Base-by-base conservation (phyloP, 1,139 yeast species). In the Pichia sp. region DNA sequence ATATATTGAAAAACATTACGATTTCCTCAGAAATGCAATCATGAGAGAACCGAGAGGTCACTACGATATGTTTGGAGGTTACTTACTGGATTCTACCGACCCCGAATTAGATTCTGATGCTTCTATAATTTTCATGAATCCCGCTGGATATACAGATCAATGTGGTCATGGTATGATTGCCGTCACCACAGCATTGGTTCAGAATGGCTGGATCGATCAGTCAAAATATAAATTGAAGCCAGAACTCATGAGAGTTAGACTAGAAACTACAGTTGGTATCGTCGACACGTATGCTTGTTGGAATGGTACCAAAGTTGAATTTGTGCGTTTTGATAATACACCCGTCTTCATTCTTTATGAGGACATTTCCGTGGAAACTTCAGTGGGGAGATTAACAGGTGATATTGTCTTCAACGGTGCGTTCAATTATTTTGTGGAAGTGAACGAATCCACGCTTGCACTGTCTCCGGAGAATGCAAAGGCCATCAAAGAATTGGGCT, bases 21-120 rank as follows among this genome's bases (percentile, higher is more conserved):
- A 52, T 34, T 39, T 45, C 32, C 46, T 51, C 8, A 27, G 55
- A 30, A 40, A 41, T 4, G 39, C 55, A 2, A 31, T 52, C 24
- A 48, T 51, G 51, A 36, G 46, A 14, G 56, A 51, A 28, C 56
- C 56, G 11, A 38, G 55, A 22, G 56, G 55, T 6, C 56, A 52
- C 37, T 46, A 50, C 23, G 55, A 51, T 33, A 51, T 51, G 55
- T 50, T 50, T 41, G 55, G 53, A 10, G 55, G 54, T 1, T 46
- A 41, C 26, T 34, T 50, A 17, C 19, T 49, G 21, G 48, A 47
- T 13, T 48, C 56, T 1, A 22, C 33, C n/a, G 26, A 34, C 11
- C 38, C 31, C 22, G 43, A 41, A 10, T 9, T 22, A 2, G 32
- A 34, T 15, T 47, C 53, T 2, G 55, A 52, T 38, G 47, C 50